Conservation (phyloP, 2,329 filamentous ascomycete genomes). For the Nemania sp. region DNA sequence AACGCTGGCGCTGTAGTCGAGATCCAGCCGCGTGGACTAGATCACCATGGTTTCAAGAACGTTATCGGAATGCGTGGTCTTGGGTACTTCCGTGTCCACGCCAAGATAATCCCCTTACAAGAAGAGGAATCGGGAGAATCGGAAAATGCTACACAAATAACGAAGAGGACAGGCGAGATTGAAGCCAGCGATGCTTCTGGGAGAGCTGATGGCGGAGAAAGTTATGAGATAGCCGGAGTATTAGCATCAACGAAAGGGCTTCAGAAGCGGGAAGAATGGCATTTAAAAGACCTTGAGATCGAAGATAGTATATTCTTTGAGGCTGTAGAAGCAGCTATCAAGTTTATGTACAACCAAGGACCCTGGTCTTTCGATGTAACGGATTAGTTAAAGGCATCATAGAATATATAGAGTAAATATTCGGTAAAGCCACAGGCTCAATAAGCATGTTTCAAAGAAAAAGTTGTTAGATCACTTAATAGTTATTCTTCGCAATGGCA, state of each 20-base stretch:
- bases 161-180: neutral
- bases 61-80: conserved; percentile 54
- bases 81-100: conserved; percentile 55
- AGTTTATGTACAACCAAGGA: conserved; percentile 32
- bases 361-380: conserved; percentile 30
- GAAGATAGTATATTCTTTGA: conserved; percentile 27
- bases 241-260: conserved; percentile 24
- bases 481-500: no score
- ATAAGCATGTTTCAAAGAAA: neutral
- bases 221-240: neutral
- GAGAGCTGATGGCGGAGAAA: neutral
- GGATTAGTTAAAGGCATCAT: neutral
- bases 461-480: no score
- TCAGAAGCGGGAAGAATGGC: conserved; percentile 42
- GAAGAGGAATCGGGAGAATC: conserved; percentile 8
- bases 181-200: neutral
- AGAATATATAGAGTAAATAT: neutral
- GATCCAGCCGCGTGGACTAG: conserved; percentile 54
- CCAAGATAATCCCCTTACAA: conserved; percentile 29
- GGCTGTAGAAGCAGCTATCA: conserved; percentile 32
- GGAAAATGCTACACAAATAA: neutral
- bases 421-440: no score
- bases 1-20: conserved; percentile 55
- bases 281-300: conserved; percentile 30
- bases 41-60: conserved; percentile 57